These are phyloP conservation scores for Colletotrichum cordylinicola DNA, from an alignment of 2,329 filamentous ascomycete genomes.

Conservation along the genomic window DNA sequence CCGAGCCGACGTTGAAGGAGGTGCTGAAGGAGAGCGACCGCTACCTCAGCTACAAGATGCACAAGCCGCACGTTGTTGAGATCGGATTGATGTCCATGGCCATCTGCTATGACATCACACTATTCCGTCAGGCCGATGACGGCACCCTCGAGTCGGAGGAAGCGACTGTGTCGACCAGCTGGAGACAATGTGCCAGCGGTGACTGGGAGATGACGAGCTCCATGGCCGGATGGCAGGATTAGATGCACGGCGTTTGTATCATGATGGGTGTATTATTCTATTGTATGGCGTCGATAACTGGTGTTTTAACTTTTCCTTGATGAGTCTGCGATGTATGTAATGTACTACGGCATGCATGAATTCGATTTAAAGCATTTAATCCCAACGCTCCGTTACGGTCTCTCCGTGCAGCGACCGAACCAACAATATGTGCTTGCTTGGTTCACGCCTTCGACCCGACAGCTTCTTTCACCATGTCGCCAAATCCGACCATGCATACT, in stretches of 20 bases:
- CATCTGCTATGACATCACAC: conserved; percentile 36
- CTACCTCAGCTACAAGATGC: conserved; percentile 36
- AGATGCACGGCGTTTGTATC: background rate
- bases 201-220: conserved; percentile 33
- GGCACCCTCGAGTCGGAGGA: conserved; percentile 31
- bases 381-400: background rate
- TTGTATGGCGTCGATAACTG: background rate
- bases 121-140: conserved; percentile 29
- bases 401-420: background rate
- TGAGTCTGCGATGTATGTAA: background rate
- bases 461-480: background rate
- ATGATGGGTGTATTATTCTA: background rate
- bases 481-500: conserved; percentile 3
- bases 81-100: conserved; percentile 42
- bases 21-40: conserved; percentile 32
- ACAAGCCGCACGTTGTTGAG: conserved; percentile 39
- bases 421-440: too few species aligned
- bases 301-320: background rate
- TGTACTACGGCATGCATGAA: conserved; percentile 4
- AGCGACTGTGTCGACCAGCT: conserved; percentile 33
- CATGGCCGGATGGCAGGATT: conserved; percentile 22
- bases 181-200: conserved; percentile 41
- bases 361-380: background rate
- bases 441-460: background rate
- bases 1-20: conserved; percentile 33